A percentile compares a stretch with the other conserved stretches of the same genome.
These are phyloP conservation scores for Cryptococcus depauperatus DNA, from an alignment of 1,284 basidiomycete species.

Conservation along the genomic window DNA sequence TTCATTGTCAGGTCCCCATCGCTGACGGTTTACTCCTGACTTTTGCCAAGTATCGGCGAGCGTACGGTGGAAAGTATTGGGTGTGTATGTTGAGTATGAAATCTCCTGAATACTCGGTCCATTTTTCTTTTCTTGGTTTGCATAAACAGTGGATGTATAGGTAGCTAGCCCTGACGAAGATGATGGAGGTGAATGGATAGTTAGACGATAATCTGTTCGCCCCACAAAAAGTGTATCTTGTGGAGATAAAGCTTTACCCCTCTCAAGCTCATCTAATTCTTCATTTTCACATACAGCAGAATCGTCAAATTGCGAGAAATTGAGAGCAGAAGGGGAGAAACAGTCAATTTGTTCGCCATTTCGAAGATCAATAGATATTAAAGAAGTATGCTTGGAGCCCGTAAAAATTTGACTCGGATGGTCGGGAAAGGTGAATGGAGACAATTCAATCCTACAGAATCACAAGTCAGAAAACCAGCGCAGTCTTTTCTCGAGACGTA, in stretches of 20 bases:
- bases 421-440: conserved; percentile 43
- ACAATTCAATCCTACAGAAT: conserved; percentile 37
- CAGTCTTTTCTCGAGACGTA: conserved; percentile 17
- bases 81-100: conserved; percentile 41
- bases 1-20: conserved; percentile 22
- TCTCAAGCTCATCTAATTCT: conserved; percentile 35
- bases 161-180: conserved; percentile 9
- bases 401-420: conserved; percentile 42
- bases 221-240: conserved; percentile 37
- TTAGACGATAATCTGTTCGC: conserved; percentile 39
- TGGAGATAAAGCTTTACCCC: conserved; percentile 17
- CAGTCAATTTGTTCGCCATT: conserved; percentile 40
- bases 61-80: conserved; percentile 41
- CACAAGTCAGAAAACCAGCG: too few species aligned
- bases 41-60: conserved; percentile 41
- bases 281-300: conserved; percentile 32
- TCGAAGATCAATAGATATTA: conserved; percentile 41
- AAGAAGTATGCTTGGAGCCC: conserved; percentile 41
- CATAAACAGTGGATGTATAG: conserved; percentile 13
- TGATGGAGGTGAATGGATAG: conserved; percentile 27
- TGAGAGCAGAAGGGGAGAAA: conserved; percentile 29
- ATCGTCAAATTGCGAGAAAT: conserved; percentile 18
- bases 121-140: conserved; percentile 3
- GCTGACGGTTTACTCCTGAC: conserved; percentile 17
- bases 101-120: conserved; percentile 32